Conservation (phyloP, 2,329 filamentous ascomycete species). For the Aspergillus quadrilineatus region DNA sequence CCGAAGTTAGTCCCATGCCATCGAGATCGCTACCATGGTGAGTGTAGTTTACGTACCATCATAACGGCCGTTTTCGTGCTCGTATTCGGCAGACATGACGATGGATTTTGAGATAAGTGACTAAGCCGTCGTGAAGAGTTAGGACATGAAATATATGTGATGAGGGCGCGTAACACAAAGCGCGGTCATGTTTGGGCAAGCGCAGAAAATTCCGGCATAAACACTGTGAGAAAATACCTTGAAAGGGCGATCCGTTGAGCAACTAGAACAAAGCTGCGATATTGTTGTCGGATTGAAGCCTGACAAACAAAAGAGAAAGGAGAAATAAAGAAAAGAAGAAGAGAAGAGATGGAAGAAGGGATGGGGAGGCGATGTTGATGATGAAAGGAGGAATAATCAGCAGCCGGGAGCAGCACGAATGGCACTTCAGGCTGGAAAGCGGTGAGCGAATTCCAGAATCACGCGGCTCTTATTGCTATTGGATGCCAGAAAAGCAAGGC, state of each 20-base stretch:
- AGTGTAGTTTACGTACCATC: slow-evolving; percentile 53
- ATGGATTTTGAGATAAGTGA: slow-evolving; percentile 20
- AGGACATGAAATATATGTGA: slow-evolving; percentile 12
- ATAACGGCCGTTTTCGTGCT: slow-evolving; percentile 64
- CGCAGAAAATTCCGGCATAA: slow-evolving; percentile 22
- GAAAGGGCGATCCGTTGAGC: slow-evolving; percentile 1
- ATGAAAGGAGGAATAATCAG: slow-evolving; percentile 23
- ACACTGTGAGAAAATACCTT: slow-evolving; percentile 9
- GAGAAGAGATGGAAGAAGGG: slow-evolving; percentile 10
- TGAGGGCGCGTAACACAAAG: slow-evolving; percentile 16
- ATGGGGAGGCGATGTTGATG: slow-evolving; percentile 16
- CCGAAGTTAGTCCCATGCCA: slow-evolving; percentile 15
- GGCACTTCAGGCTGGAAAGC: slow-evolving; percentile 10
- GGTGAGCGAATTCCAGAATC: slow-evolving; percentile 15
- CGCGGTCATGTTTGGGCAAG: slow-evolving; percentile 5
- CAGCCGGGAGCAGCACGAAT: slow-evolving; percentile 12
- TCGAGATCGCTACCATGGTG: slow-evolving; percentile 12
- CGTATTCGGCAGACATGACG: slow-evolving; percentile 57
- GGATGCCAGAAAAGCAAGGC: slow-evolving; percentile 7
- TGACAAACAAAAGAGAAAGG: slow-evolving; percentile 4
- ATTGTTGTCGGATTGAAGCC: background rate
- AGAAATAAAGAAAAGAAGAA: slow-evolving; percentile 8
- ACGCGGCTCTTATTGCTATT: slow-evolving; percentile 13
- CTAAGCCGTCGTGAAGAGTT: slow-evolving; percentile 22
- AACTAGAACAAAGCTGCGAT: slow-evolving; percentile 9